phyloP scores from a whole-genome alignment of 306 rosid genomes.

The Bauhinia variegata region DNA sequence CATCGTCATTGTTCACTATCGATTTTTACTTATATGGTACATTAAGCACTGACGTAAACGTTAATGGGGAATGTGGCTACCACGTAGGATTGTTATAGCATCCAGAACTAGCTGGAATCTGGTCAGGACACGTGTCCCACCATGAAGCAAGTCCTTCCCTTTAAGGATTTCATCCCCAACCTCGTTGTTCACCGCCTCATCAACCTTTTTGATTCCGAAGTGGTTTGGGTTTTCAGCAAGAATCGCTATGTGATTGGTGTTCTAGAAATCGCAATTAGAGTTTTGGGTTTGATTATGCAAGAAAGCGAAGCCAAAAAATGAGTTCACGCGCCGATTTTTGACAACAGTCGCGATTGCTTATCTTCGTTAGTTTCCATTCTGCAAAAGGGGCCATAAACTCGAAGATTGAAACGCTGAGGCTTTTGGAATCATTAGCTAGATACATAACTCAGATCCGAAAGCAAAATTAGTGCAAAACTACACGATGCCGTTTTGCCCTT shows the following conservation, averaged over 20 bases:
- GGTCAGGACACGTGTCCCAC: slow-evolving; percentile 70
- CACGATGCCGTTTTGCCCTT: slow-evolving; percentile 44
- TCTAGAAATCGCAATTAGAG: slow-evolving; percentile 33
- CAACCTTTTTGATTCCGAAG: slow-evolving; percentile 45
- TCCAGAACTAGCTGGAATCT: slow-evolving; percentile 63
- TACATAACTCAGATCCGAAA: too few species aligned
- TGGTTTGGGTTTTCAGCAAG: slow-evolving; percentile 39
- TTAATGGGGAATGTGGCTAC: too few species aligned
- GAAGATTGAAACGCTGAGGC: slow-evolving; percentile 43
- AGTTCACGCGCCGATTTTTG: slow-evolving; percentile 24
- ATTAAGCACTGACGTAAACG: too few species aligned
- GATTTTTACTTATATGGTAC: too few species aligned
- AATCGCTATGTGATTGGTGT: slow-evolving; percentile 19
- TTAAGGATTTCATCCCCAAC: slow-evolving; percentile 63
- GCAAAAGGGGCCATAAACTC: slow-evolving; percentile 40
- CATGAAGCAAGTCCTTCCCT: slow-evolving; percentile 61
- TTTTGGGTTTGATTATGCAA: slow-evolving; percentile 40
- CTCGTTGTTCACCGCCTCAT: slow-evolving; percentile 62
- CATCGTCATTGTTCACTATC: too few species aligned
- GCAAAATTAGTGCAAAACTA: too few species aligned
- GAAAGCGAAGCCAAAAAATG: slow-evolving; percentile 32
- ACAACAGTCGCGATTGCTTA: slow-evolving; percentile 38
- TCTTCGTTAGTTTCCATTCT: slow-evolving; percentile 32
- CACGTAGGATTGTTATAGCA: slow-evolving; percentile 68
- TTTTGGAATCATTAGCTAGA: slow-evolving; percentile 45